These are phyloP conservation scores for Phytophthora rubi DNA, from an alignment of 352 stramenopile genomes.

Conservation along the genomic window DNA sequence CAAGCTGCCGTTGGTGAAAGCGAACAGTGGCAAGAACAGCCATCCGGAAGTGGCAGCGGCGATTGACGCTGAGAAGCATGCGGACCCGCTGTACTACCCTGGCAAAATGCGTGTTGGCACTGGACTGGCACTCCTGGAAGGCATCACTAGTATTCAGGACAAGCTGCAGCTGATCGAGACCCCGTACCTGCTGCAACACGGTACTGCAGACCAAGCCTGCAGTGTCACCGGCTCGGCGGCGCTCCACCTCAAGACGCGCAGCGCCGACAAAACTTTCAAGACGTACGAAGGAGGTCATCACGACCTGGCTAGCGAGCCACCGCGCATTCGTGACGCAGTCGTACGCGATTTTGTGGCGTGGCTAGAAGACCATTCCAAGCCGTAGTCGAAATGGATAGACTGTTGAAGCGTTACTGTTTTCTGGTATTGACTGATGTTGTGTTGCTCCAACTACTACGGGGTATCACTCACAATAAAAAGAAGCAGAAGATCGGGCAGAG, in stretches of 20 bases:
- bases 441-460: slow-evolving; percentile 14
- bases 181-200: slow-evolving; percentile 83
- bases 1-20: slow-evolving; percentile 68
- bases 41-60: slow-evolving; percentile 62
- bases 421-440: slow-evolving; percentile 11
- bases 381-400: slow-evolving; percentile 8
- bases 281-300: slow-evolving; percentile 63
- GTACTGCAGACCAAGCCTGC: slow-evolving; percentile 70
- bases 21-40: slow-evolving; percentile 68
- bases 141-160: slow-evolving; percentile 59
- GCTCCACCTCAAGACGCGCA: slow-evolving; percentile 60
- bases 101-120: slow-evolving; percentile 78
- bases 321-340: slow-evolving; percentile 62
- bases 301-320: slow-evolving; percentile 79
- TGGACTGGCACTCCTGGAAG: slow-evolving; percentile 71
- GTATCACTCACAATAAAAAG: slow-evolving; percentile 35
- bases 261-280: slow-evolving; percentile 77
- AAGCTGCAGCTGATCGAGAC: slow-evolving; percentile 67
- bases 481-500: slow-evolving; percentile 17
- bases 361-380: slow-evolving; percentile 54
- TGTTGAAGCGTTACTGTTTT: slow-evolving; percentile 7
- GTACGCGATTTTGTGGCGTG: slow-evolving; percentile 76
- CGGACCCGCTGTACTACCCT: slow-evolving; percentile 78
- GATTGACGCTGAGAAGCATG: slow-evolving; percentile 59
- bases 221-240: slow-evolving; percentile 69